Percentiles rank a stretch among this genome's conserved stretches.
Conservation (phyloP, 768 basidiomycete species). For the Boletus sp. region DNA sequence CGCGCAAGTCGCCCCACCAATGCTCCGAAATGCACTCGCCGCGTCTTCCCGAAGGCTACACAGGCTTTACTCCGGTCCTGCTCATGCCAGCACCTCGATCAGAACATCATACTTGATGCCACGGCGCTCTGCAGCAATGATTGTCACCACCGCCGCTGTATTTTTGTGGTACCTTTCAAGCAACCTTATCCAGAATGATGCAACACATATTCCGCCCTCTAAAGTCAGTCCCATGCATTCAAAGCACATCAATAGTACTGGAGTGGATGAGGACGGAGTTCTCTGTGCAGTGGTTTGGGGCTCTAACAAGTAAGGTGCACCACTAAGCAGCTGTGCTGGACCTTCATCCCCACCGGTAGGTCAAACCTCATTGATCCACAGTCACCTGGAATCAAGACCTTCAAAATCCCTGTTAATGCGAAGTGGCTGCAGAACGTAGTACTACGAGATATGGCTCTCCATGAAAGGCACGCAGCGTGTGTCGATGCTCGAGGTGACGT, state of each 20-base stretch:
- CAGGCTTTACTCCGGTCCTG: constrained; percentile 6
- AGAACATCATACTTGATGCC: not conserved
- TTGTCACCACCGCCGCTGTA: constrained; percentile 26
- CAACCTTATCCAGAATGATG: constrained; percentile 37
- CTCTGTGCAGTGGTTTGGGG: constrained; percentile 66
- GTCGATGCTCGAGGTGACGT: constrained; percentile 79
- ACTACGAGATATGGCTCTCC: constrained; percentile 68
- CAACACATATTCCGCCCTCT: constrained; percentile 8
- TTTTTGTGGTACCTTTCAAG: constrained; percentile 39
- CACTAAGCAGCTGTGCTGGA: not conserved
- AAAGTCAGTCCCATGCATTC: not conserved
- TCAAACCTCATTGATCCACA: constrained; percentile 44
- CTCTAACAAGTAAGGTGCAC: constrained; percentile 56
- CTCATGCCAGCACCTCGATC: not conserved
- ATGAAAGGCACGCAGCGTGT: constrained; percentile 66
- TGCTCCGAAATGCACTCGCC: constrained; percentile 13
- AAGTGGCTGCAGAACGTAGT: constrained; percentile 65
- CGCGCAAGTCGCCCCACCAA: not conserved
- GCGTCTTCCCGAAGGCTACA: constrained; percentile 2
- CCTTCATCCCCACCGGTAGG: constrained; percentile 32
- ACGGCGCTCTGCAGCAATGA: constrained; percentile 12
- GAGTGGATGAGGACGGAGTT: constrained; percentile 23
- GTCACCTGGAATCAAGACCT: constrained; percentile 33
- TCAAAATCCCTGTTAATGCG: constrained; percentile 50
- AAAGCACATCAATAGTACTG: constrained; percentile 19